These are phyloP conservation scores for Triglochin maritima DNA, from an alignment of 106 monocot species.

Conservation along the genomic window DNA sequence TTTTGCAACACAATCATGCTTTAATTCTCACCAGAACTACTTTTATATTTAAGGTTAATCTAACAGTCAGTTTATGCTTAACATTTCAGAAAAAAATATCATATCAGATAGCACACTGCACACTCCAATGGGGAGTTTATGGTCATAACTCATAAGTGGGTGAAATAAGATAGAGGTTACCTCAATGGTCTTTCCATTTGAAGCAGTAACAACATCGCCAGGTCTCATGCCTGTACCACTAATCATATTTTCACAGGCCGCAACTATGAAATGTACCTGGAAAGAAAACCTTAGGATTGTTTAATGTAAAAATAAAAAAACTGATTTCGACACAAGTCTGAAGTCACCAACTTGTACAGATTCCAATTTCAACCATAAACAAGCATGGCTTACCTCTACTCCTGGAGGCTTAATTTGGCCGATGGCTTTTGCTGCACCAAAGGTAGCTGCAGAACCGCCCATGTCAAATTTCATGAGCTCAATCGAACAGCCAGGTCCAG, in stretches of 20 bases:
- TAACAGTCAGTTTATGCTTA: too few relatives aligned
- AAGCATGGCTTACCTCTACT: constrained; percentile 46
- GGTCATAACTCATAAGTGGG: too few relatives aligned
- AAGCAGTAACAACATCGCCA: constrained; percentile 85
- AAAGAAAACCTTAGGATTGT: not conserved
- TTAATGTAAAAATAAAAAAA: too few relatives aligned
- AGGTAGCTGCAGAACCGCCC: constrained; percentile 90
- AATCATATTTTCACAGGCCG: constrained; percentile 99
- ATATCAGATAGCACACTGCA: too few relatives aligned
- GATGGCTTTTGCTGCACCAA: constrained; percentile 94
- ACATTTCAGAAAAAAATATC: too few relatives aligned
- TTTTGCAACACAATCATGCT: too few relatives aligned
- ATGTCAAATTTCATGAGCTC: constrained; percentile 98
- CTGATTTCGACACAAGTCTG: not conserved
- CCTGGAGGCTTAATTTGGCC: constrained; percentile 84
- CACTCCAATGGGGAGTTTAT: too few relatives aligned
- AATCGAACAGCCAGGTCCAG: constrained; percentile 71
- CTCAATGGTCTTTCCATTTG: constrained; percentile 98
- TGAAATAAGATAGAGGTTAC: constrained; percentile 9
- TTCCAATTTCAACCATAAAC: not conserved
- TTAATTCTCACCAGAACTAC: too few relatives aligned
- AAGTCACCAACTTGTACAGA: not conserved
- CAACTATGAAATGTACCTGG: constrained; percentile 94
- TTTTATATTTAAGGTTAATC: too few relatives aligned
- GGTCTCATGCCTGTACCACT: constrained; percentile 97